Evolutionary conservation across 176 grass and related monocot genomes (phyloP), one percentile per base, ranked within the genome.

Genomic region (Oryza australiensis): DNA sequence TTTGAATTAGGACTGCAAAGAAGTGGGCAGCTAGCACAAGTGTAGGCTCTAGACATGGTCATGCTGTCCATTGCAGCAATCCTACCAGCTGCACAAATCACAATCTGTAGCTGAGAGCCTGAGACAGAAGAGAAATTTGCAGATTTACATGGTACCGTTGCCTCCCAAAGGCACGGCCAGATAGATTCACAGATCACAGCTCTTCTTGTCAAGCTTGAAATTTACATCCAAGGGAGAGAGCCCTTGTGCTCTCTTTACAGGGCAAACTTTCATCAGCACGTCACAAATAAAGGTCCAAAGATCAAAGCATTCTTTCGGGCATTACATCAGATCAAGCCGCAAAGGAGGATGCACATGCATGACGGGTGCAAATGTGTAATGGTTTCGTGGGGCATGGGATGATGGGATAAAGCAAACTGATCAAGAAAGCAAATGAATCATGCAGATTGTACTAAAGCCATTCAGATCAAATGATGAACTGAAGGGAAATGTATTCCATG

Each of bases 181-280:
- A 59, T 23, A 59, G 46, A 16, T 80, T 7, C 53, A 59, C 5
- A 57, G 35, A 37, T 41, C 65, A 38, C n/a, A 9, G 26, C 42
- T 46, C 28, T 29, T 88, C 49, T 49, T 49, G 16, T 38, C 16
- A 15, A 68, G 15, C 76, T 69, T 68, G 22, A 53, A 29, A 74
- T 29, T 40, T 6, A 1, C n/a, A n/a, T 35, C 40, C 74, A 26
- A 27, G 16, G 53, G 70, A 43, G 64, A 27, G 34, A 26, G 45
- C 40, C 35, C 35, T 37, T 37, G 35, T 8, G 1, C 35, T 37
- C 35, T 37, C 35, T 37, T 37, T 37, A 37, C 35, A 37, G 35
- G 0, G 42, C 80, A 74, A 73, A 66, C 62, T 78, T 74, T 73
- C 41, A 18, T 46, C 74, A 74, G 24, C 41, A 57, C 67, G 38